Evolutionary conservation across 495 filamentous ascomycete species (phyloP), one percentile per base, ranked within the genome.

Genomic region (Penicillium macrosclerotiorum): DNA sequence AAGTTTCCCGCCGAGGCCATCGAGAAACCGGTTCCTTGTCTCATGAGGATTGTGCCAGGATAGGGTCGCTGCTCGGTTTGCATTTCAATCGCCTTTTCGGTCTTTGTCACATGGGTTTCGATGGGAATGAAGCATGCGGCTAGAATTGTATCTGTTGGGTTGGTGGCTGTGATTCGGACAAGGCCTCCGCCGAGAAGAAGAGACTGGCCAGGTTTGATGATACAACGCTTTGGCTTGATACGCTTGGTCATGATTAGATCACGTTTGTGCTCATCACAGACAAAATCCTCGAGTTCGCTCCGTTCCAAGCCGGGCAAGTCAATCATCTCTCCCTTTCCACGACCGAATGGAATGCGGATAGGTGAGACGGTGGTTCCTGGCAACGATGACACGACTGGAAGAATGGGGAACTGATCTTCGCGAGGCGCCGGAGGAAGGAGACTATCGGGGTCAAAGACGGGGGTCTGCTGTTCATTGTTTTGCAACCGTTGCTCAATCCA

Each of bases 291-390:
- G 3, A 99, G 73, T 9, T 81, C 77, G 19, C 77, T 80, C 16
- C 94, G 83, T 14, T 85, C 75, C 11, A 99, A 71, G 8, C 93
- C 93, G 0, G 93, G 93, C 9, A 99, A 78, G 59, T 95, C 93
- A 55, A 99, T 88, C n/a, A 99, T 68, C 57, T 99, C 93, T 37
- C 93, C 91, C 52, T 80, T 84, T 8, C 85, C 84, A 46, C 79
- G 80, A 33, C 90, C 90, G 56, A 92, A 97, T 6, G 88, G 84
- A 36, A 95, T 75, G 14, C 93, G 82, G 52, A 99, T 96, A 0
- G 93, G 93, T 0, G 89, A 91, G 2, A 90, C 93, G 0, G 93
- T 99, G 0, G 93, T 99, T 1, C 93, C 93, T 1, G 93, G 89
- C 16, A 98, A 71, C 7, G 87, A 75, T 1, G 90, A 96, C 14